Evolutionary conservation across 129 eudicot genomes (phyloP).

Genomic region (Escallonia rubra): DNA sequence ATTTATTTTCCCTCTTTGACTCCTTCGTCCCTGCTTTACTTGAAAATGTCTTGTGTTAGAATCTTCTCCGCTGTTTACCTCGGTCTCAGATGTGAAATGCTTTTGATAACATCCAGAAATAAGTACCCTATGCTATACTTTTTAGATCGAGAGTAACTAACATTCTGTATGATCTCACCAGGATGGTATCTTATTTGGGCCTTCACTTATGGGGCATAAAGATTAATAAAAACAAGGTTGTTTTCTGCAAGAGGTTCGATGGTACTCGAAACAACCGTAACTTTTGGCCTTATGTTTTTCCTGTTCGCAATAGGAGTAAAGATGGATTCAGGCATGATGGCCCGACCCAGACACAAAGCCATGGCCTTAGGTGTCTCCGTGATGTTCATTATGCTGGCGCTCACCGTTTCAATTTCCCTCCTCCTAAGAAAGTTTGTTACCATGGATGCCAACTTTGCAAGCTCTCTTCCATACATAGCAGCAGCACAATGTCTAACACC

Average conservation of each 20-base stretch:
- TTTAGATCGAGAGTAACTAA: too few relatives aligned
- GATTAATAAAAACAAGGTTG: conserved; percentile 2
- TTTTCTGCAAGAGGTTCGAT: conserved; percentile 28
- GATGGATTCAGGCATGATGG: conserved; percentile 20
- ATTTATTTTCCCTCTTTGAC: too few relatives aligned
- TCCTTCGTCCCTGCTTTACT: too few relatives aligned
- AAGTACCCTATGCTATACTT: too few relatives aligned
- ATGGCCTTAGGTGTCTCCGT: conserved; percentile 13
- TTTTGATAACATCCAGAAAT: too few relatives aligned
- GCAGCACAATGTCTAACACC: conserved; percentile 25
- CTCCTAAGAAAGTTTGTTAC: conserved; percentile 2
- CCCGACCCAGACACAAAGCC: conserved; percentile 20
- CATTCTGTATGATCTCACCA: neutral
- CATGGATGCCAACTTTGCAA: conserved; percentile 19
- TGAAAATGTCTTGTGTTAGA: too few relatives aligned
- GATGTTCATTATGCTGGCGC: conserved; percentile 1
- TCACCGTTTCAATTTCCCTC: conserved; percentile 3
- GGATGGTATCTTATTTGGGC: conserved; percentile 45
- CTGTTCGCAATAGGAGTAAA: conserved; percentile 29
- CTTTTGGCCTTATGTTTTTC: conserved; percentile 35
- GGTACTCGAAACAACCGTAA: conserved; percentile 28
- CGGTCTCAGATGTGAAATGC: too few relatives aligned
- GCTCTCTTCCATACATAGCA: conserved; percentile 20
- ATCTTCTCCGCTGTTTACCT: too few relatives aligned
- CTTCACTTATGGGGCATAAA: conserved; percentile 28